Base-by-base conservation (phyloP, 1,139 yeast species). In the Yamadazyma blattariae region DNA sequence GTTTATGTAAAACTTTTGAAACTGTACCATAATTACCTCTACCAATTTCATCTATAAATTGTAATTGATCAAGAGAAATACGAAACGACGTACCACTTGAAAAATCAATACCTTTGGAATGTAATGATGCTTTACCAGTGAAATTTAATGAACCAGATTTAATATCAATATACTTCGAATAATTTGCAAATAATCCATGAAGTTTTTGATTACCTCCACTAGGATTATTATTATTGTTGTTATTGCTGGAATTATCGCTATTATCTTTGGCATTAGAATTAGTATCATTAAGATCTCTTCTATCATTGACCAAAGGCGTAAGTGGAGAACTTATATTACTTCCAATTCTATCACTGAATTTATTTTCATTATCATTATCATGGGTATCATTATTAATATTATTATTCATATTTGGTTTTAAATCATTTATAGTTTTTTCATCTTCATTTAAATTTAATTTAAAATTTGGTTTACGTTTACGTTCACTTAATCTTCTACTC, bases 1-100 rank as follows among this genome's bases (percentile, higher is more conserved):
- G 97, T 54, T 83, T 87, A 60, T 92, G 97, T 33, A 87, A 64
- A 1, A 90, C 97, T 59, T 89, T 89, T 22, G 89, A 79, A 13
- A 92, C 98, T 1, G 95, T 86, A 36, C 97, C 98, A 57, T 92
- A 92, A 61, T 92, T 92, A 9, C 98, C 98, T 35, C 90, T 77
- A 2, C 98, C 98, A 32, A 92, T 65, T 59, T 90, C 97, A 34
- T 85, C 95, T 26, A 82, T 56, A 44, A 84, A 77, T 52, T 89
- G 94, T 43, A 92, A 67, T 54, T 90, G 96, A 48, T 88, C 95
- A 37, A 89, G 71, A 2, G 95, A 83, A 30, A 94, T 88, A 40
- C 86, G 71, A 61, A 92, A 90, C 33, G 89, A 82, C 5, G 90
- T 78, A 0, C 98, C 98, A 33, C 86, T 79, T 30, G 87, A 78